Base-by-base conservation (phyloP, 116 monocot genomes). In the Thalassia testudinum region DNA sequence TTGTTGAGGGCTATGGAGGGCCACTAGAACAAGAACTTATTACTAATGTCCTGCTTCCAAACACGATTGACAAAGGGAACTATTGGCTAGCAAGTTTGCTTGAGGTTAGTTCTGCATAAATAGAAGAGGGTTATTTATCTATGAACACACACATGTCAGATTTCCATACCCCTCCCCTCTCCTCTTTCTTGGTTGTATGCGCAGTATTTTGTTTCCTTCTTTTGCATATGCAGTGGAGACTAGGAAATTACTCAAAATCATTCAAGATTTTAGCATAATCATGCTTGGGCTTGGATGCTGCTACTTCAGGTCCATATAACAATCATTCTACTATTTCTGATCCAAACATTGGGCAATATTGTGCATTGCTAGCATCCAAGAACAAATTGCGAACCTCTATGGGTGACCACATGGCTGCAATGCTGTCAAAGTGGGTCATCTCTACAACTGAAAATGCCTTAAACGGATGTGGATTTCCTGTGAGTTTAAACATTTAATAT, bases 71-170 rank as follows among this genome's bases (percentile, higher is more conserved):
- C 26, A 95, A 75, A 59, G 64, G 56, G 24, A 77, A 95, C 54
- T 54, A 59, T 58, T 95, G 95, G 95, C 79, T 95, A 48, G 67
- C 78, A 26, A 82, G 89, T 76, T 27, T 84, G 26, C 58, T 88
- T 67, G 79, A 95, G 72, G 95, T 95, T 27, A 43, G 25, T 47
- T 59, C 43, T 20, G 24, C 2, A 24, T 14, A 12, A 18, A 18
- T n/a, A n/a, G n/a, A n/a, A n/a, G n/a, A n/a, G n/a, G n/a, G n/a
- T n/a, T n/a, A n/a, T n/a, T n/a, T n/a, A n/a, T n/a, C n/a, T n/a
- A n/a, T n/a, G n/a, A n/a, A n/a, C n/a, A n/a, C n/a, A n/a, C n/a
- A n/a, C n/a, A n/a, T n/a, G n/a, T n/a, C n/a, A n/a, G n/a, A n/a
- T n/a, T n/a, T n/a, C n/a, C n/a, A n/a, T n/a, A n/a, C n/a, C n/a